phyloP scores from a whole-genome alignment of 495 filamentous ascomycete species.

The Penicillium pancosmium region DNA sequence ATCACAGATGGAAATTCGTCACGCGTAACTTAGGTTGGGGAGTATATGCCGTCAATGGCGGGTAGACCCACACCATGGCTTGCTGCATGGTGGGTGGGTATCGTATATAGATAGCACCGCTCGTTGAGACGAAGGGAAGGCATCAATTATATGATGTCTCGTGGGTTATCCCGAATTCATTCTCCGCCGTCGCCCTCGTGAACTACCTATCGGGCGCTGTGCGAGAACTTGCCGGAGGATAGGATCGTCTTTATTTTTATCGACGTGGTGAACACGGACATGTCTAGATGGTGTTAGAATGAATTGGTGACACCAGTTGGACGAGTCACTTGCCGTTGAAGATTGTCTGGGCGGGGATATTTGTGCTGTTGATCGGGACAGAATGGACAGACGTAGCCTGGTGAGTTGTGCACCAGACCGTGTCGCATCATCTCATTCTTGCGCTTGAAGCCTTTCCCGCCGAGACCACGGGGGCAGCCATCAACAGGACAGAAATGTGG shows the following conservation, averaged over 20 bases:
- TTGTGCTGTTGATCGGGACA: constrained; percentile 95
- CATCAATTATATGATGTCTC: neutral
- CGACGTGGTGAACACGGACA: constrained; percentile 84
- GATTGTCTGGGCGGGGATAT: constrained; percentile 95
- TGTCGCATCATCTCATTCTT: constrained; percentile 99
- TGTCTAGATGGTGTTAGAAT: constrained; percentile 56
- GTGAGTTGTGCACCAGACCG: constrained; percentile 91
- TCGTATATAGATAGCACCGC: neutral
- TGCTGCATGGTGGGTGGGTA: too few relatives aligned
- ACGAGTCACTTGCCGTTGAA: constrained; percentile 73
- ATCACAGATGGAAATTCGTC: constrained; percentile 32
- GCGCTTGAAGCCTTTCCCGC: constrained; percentile 94
- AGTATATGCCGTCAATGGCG: neutral
- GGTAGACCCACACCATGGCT: neutral
- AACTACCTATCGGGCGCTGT: constrained; percentile 83
- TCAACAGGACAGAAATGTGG: constrained; percentile 90
- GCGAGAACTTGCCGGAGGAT: constrained; percentile 75
- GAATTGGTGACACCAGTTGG: constrained; percentile 1
- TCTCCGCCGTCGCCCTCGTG: constrained; percentile 77
- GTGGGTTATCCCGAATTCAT: constrained; percentile 29
- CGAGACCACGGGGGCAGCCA: constrained; percentile 75
- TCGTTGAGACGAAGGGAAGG: constrained; percentile 1
- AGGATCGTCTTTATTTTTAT: constrained; percentile 85
- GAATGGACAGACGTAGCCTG: constrained; percentile 96
- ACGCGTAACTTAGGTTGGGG: constrained; percentile 19